phyloP scores from a whole-genome alignment of 2,329 filamentous ascomycete species.

The Paramyrothecium roridum region DNA sequence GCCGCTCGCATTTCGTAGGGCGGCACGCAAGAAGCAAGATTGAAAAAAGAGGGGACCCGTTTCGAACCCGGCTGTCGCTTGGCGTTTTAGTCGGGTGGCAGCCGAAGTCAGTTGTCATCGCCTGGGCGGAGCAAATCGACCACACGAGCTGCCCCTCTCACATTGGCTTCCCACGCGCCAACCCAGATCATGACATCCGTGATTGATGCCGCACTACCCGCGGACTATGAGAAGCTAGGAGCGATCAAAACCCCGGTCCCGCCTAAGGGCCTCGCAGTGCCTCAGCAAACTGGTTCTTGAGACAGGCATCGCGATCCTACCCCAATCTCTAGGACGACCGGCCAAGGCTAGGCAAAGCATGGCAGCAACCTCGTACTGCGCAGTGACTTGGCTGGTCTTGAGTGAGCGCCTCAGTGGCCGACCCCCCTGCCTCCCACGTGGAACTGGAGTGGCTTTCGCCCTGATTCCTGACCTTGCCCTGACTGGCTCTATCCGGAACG shows the following conservation, averaged over 20 bases:
- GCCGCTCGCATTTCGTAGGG: too few relatives aligned
- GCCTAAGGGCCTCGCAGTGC: not conserved
- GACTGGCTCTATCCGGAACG: not conserved
- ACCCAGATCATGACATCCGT: not conserved
- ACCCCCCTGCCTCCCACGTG: not conserved
- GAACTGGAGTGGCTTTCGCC: not conserved
- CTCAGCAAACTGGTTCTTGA: not conserved
- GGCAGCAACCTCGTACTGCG: not conserved
- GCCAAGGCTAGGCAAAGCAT: not conserved
- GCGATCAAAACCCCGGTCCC: too few relatives aligned
- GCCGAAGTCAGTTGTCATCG: not conserved
- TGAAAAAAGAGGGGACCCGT: too few relatives aligned
- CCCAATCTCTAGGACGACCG: not conserved
- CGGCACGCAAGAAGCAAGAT: too few relatives aligned
- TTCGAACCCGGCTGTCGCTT: too few relatives aligned
- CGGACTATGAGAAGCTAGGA: not conserved
- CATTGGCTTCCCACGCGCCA: not conserved
- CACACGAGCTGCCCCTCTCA: not conserved
- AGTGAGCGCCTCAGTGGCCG: not conserved
- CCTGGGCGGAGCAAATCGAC: not conserved
- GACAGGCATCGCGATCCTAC: not conserved
- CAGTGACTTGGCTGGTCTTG: not conserved
- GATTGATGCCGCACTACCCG: not conserved
- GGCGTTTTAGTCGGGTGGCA: too few relatives aligned
- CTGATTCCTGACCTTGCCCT: not conserved